Evolutionary conservation across 1,284 basidiomycete species (phyloP).

Genomic region (Marasmius tenuissimus): DNA sequence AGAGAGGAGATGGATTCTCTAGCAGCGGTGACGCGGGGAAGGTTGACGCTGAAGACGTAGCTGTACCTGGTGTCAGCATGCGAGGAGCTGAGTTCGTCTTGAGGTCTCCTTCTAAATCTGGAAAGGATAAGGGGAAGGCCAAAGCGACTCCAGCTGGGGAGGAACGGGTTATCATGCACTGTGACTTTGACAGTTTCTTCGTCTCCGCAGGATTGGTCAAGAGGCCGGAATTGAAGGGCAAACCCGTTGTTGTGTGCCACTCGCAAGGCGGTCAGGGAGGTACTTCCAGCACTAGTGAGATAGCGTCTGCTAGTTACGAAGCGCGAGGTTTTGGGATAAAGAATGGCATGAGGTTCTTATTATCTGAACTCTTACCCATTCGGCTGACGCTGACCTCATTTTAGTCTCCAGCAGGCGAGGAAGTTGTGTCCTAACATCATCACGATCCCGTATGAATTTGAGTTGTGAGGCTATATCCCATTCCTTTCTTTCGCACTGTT

Average conservation of each 20-base stretch:
- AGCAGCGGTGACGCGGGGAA: constrained; percentile 12
- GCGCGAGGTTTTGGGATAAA: constrained; percentile 85
- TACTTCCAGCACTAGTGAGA: constrained; percentile 83
- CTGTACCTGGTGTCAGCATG: constrained; percentile 51
- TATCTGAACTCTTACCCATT: not conserved
- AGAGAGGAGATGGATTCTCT: constrained; percentile 31
- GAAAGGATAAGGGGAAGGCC: constrained; percentile 57
- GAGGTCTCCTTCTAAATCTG: constrained; percentile 43
- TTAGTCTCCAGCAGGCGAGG: constrained; percentile 80
- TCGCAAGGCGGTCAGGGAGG: constrained; percentile 75
- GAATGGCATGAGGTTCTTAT: constrained; percentile 86
- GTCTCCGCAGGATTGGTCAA: constrained; percentile 85
- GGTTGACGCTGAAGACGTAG: constrained; percentile 24
- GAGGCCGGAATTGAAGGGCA: constrained; percentile 78
- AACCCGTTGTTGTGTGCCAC: constrained; percentile 94
- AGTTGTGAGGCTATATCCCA: constrained; percentile 45
- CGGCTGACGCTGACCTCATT: constrained; percentile 2
- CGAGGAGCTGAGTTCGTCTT: constrained; percentile 51
- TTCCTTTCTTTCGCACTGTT: not conserved
- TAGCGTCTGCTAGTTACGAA: constrained; percentile 94
- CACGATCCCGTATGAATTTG: constrained; percentile 92
- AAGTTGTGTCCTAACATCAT: constrained; percentile 71
- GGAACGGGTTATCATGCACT: constrained; percentile 84
- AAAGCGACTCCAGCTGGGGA: constrained; percentile 30
- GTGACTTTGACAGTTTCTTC: constrained; percentile 98